Base-by-base conservation (phyloP, 371 early-diverging fungal species). In the Phascolomyces articulosus region DNA sequence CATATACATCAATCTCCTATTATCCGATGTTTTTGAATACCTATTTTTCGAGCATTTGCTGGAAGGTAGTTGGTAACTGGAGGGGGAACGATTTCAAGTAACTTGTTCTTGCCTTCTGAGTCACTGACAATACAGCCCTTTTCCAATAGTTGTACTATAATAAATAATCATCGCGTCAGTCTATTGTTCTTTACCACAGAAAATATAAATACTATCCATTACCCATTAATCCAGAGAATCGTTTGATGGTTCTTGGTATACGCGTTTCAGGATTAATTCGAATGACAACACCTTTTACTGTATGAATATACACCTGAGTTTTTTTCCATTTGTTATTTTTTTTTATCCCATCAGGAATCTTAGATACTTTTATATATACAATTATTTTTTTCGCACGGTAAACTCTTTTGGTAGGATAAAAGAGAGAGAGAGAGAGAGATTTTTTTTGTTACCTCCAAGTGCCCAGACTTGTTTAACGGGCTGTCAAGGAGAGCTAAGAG, bases 391-490 rank as follows among this genome's bases (percentile, higher is more conserved):
- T 34, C 0, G 2, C 9, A 34, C 11, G 34, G 11, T 34, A 34
- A 11, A 11, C 34, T 34, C 34, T 2, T 34, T 34, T 11, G 34
- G 11, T 9, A n/a, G n/a, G n/a, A 34, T 9, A 34, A 34, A 34
- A 34, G 11, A 34, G 31, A 31, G 27, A 21, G 16, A 8, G 7
- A 27, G 23, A 28, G 24, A 18, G 29, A 20, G 10, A 26, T 60
- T 47, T 34, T 6, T 9, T 6, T 1, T 34, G 11, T 34, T 58
- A 94, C 90, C 74, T 96, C 96, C 59, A 98, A 77, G 51, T 90
- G 84, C 27, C 98, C 98, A 7, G 99, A 92, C 76, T 98, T 97
- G 86, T 98, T 98, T 67, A 99, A 79, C n/a, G 99, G 99, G 64
- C 93, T 93, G 83, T 99, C 99, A 31, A 99, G 83, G 34, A 99